Base-by-base conservation (phyloP, 805 yeast genomes). In the Starmerella etchellsii region DNA sequence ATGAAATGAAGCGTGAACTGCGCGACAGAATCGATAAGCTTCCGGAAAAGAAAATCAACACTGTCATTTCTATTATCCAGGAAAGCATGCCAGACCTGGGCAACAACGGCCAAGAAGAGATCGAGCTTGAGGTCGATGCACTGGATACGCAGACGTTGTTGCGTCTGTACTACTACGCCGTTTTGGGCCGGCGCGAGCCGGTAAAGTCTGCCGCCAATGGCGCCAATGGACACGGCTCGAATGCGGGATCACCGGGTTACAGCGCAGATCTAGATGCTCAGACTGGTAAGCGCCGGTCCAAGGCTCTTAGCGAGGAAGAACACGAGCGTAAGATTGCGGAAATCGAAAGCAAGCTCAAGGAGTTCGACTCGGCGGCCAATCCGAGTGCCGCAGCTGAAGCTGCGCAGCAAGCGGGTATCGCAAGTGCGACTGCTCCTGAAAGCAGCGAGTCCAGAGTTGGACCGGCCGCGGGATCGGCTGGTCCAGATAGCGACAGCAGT, bases 1-100 rank as follows among this genome's bases (percentile, higher is more conserved):
- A 83, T 58, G 97, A 87, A 56, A 88, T 88, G 97, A 91, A 91
- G 71, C 82, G 83, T 58, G 91, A 84, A 59, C 77, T 91, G 43
- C 75, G 85, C 41, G 96, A 85, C 56, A 77, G 77, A 51, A 87
- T 91, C 58, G 76, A 75, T 44, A 63, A 77, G 48, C 58, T 71
- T 37, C 73, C 84, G 33, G 93, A 85, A 50, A 75, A 78, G 60
- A 83, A 82, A 64, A 66, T 88, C 53, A 81, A 78, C 52, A 79
- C 81, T 44, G 94, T 85, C 26, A 71, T 88, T 47, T 74, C 80
- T 38, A 84, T 91, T 47, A 84, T 91, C 50, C 80, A 80, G 55
- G 91, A 81, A 59, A 69, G 77, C 39, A 67, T 78, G 71, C 76
- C 77, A 4, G 81, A 73, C 46, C 67, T 71, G 52, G 70, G 60